These are phyloP conservation scores for Umbelopsis vinacea DNA, from an alignment of 192 early-diverging fungal genomes.

Conservation along the genomic window DNA sequence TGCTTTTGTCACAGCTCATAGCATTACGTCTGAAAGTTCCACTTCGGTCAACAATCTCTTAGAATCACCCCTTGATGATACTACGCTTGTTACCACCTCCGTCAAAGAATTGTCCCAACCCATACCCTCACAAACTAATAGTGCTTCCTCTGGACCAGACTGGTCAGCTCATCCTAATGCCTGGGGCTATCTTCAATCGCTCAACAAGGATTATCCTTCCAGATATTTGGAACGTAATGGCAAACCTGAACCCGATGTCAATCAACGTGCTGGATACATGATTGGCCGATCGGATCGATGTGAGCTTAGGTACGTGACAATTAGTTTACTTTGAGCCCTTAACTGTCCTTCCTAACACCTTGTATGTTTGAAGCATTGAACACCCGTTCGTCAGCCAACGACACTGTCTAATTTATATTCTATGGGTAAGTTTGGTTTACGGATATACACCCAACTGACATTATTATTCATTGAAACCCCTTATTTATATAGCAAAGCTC, in stretches of 20 bases:
- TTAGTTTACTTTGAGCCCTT: not conserved
- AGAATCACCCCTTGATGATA: not conserved
- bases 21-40: not conserved
- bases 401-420: slow-evolving; percentile 27
- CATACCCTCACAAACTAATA: not conserved
- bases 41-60: not conserved
- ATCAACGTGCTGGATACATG: slow-evolving; percentile 25
- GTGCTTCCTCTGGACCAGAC: not conserved
- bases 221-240: slow-evolving; percentile 6
- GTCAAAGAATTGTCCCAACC: not conserved
- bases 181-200: slow-evolving; percentile 22
- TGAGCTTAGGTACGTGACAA: slow-evolving; percentile 15
- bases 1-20: slow-evolving; percentile 5
- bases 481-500: slow-evolving; percentile 8
- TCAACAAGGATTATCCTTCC: slow-evolving; percentile 12
- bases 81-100: not conserved
- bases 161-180: slow-evolving; percentile 15
- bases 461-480: not conserved
- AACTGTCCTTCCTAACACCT: not conserved
- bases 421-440: not conserved
- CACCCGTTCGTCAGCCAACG: slow-evolving; percentile 11
- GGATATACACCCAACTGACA: not conserved
- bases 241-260: not conserved
- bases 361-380: not conserved
- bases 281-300: slow-evolving; percentile 15